Conservation (phyloP, 208 protist genomes). For the Leishmania amazonensis region DNA sequence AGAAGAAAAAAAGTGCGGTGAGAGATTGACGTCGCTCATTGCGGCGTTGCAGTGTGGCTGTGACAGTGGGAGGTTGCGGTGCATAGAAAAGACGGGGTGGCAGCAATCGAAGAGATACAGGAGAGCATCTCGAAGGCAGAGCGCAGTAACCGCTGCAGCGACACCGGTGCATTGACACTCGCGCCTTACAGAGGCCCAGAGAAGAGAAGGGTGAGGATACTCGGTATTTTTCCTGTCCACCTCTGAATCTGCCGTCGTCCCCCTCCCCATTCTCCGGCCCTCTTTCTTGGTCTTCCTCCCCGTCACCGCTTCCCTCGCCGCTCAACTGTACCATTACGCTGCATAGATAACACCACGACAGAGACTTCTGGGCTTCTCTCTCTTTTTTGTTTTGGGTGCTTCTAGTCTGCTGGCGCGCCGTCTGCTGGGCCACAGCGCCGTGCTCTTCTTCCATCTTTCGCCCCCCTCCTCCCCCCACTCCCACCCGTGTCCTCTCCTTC, state of each 20-base stretch:
- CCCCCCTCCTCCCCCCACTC: too few species aligned
- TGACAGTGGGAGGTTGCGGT: neutral
- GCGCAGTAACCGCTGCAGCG: neutral
- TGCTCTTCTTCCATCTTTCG: neutral
- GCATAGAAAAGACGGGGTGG: neutral
- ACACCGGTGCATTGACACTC: neutral
- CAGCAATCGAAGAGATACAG: neutral
- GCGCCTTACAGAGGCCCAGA: neutral
- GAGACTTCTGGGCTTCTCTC: neutral
- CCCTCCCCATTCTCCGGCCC: neutral
- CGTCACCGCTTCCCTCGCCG: neutral
- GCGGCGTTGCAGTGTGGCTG: neutral
- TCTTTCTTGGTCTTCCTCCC: neutral
- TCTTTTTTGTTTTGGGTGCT: neutral
- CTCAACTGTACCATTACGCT: neutral
- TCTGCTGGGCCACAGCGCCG: neutral
- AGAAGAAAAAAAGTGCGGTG: neutral
- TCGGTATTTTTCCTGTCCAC: neutral
- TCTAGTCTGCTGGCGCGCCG: neutral
- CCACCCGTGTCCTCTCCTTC: neutral
- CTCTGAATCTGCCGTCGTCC: neutral
- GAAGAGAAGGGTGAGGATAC: neutral
- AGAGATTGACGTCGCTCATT: neutral
- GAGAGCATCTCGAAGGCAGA: neutral
- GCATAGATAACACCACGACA: constrained; percentile 1